Evolutionary conservation across 148 eudicot genomes (phyloP).

Genomic region (Rhododendron griersonianum): DNA sequence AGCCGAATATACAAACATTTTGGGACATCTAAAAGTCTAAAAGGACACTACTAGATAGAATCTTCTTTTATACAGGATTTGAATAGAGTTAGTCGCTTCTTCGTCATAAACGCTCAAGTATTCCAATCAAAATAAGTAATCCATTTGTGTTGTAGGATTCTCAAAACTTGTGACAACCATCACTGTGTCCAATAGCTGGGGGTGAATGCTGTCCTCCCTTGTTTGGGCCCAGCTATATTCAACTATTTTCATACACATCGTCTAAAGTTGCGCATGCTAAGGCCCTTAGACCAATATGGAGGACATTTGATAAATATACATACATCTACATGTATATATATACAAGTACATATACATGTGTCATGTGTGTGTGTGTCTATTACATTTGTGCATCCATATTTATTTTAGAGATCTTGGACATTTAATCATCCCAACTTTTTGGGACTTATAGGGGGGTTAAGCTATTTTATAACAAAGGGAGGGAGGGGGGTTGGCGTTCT

Average conservation of each 20-base stretch:
- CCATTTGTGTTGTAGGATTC: neutral
- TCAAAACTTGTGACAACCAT: neutral
- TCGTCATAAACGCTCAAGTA: neutral
- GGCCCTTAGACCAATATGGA: neutral
- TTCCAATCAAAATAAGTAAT: neutral
- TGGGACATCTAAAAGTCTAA: too few species aligned
- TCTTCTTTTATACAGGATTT: neutral
- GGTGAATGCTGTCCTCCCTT: neutral
- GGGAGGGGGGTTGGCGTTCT: neutral
- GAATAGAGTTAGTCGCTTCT: neutral
- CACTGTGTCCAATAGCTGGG: neutral
- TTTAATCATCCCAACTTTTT: neutral
- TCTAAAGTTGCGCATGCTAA: neutral
- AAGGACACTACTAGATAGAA: too few species aligned
- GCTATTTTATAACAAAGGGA: neutral
- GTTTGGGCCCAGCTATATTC: neutral
- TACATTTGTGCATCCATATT: neutral
- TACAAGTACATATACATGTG: neutral
- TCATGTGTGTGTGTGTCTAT: neutral
- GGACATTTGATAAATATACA: neutral
- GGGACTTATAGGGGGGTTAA: neutral
- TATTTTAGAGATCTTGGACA: neutral
- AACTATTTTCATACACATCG: neutral
- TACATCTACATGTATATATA: neutral
- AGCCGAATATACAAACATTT: too few species aligned